These are phyloP conservation scores for Trichoderma reesei DNA, from an alignment of 495 filamentous ascomycete genomes.

Conservation along the genomic window DNA sequence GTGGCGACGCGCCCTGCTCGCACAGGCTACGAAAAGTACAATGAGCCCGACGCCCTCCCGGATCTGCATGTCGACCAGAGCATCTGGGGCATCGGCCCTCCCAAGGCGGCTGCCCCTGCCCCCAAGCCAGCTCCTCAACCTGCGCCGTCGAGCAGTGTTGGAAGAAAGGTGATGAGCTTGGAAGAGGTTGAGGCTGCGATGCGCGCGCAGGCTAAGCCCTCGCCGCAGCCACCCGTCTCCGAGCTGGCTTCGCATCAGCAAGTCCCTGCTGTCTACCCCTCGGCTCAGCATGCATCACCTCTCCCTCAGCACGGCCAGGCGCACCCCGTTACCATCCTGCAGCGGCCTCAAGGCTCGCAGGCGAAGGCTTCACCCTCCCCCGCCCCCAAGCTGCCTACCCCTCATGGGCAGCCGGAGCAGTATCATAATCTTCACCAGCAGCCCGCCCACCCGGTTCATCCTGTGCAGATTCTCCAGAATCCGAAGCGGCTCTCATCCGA, in stretches of 20 bases:
- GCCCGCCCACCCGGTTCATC: slow-evolving; percentile 34
- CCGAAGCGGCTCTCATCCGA: slow-evolving; percentile 35
- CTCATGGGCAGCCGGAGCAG: slow-evolving; percentile 23
- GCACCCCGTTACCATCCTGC: slow-evolving; percentile 37
- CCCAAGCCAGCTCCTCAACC: slow-evolving; percentile 20
- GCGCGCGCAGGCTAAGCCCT: slow-evolving; percentile 54
- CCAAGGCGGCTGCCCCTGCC: slow-evolving; percentile 38
- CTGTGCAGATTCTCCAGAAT: slow-evolving; percentile 48
- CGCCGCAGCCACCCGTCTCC: slow-evolving; percentile 25
- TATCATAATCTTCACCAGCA: slow-evolving; percentile 30
- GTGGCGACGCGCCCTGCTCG: slow-evolving; percentile 42
- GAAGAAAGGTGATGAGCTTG: slow-evolving; percentile 86
- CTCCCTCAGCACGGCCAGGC: slow-evolving; percentile 23
- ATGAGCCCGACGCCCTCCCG: slow-evolving; percentile 58
- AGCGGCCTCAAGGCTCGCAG: slow-evolving; percentile 30
- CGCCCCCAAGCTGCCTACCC: slow-evolving; percentile 19
- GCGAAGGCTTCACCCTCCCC: slow-evolving; percentile 26
- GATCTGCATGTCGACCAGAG: slow-evolving; percentile 88
- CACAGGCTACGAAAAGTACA: slow-evolving; percentile 84
- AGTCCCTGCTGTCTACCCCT: slow-evolving; percentile 19
- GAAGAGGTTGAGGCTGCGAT: slow-evolving; percentile 97
- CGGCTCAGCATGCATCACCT: slow-evolving; percentile 19
- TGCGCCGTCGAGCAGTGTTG: slow-evolving; percentile 20
- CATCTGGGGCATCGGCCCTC: slow-evolving; percentile 72
- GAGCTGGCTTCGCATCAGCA: slow-evolving; percentile 19